phyloP scores from a whole-genome alignment of 1,139 yeast species.

The Saccharomyces hybrid region DNA sequence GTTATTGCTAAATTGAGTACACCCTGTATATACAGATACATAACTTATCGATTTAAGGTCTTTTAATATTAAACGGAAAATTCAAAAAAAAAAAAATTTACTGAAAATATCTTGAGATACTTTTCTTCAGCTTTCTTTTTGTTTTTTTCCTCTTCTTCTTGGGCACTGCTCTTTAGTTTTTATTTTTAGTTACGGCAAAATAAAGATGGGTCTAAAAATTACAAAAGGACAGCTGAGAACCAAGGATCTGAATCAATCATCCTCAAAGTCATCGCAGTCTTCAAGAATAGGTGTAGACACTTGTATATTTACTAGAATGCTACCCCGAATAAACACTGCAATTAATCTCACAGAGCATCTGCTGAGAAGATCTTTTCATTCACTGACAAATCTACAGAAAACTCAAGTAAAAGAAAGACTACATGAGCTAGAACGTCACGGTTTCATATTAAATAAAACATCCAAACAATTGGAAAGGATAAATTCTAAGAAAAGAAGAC shows the following conservation, averaged over 20 bases:
- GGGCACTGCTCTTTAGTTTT: not conserved
- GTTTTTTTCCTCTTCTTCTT: not conserved
- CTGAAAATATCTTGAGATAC: not conserved
- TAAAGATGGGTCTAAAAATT: not conserved
- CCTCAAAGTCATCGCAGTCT: not conserved
- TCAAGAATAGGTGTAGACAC: not conserved
- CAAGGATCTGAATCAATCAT: not conserved
- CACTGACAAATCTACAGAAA: not conserved
- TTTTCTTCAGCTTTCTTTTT: not conserved
- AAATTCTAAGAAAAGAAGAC: constrained; percentile 11
- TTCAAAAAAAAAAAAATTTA: not conserved
- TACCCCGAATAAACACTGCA: not conserved
- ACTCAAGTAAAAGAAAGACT: constrained; percentile 20
- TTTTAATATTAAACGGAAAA: not conserved
- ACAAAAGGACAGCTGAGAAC: not conserved
- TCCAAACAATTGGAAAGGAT: constrained; percentile 17
- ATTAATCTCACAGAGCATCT: not conserved
- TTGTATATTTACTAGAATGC: not conserved
- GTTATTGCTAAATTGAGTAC: not conserved
- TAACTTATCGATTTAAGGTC: not conserved
- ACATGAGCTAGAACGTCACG: constrained; percentile 13
- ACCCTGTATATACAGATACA: constrained; percentile 1
- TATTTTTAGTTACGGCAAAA: not conserved
- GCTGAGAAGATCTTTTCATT: not conserved
- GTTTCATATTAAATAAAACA: constrained; percentile 13